These are phyloP conservation scores for Flaveria ramosissima DNA, from an alignment of 129 eudicot species.

Conservation along the genomic window DNA sequence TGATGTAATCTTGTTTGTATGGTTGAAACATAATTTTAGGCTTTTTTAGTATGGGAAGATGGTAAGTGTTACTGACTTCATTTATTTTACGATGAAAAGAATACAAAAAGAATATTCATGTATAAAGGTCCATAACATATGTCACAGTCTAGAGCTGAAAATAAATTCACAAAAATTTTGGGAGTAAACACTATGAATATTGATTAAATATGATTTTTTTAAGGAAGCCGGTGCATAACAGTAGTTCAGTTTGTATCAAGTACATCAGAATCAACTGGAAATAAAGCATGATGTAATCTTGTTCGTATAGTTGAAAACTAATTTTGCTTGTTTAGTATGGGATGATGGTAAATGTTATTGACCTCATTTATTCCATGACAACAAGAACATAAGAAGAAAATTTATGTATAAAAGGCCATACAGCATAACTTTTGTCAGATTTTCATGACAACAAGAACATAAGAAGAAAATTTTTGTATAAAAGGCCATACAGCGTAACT, in stretches of 20 bases:
- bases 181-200: background rate
- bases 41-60: background rate
- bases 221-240: background rate
- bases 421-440: background rate
- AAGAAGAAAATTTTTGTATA: background rate
- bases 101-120: background rate
- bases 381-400: background rate
- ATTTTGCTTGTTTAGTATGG: background rate
- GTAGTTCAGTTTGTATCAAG: background rate
- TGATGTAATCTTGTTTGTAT: conserved; percentile 4
- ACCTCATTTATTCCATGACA: background rate
- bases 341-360: background rate
- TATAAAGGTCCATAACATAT: background rate
- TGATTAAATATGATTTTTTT: background rate
- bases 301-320: background rate
- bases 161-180: too few species aligned
- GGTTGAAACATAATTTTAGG: background rate
- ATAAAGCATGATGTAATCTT: conserved; percentile 3
- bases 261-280: background rate
- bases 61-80: conserved; percentile 9
- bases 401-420: background rate
- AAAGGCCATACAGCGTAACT: background rate
- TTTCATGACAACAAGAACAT: background rate
- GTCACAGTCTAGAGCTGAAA: too few species aligned
- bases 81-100: background rate